Evolutionary conservation across 139 green algal genomes (phyloP).

Genomic region (Desmodesmus armatus): DNA sequence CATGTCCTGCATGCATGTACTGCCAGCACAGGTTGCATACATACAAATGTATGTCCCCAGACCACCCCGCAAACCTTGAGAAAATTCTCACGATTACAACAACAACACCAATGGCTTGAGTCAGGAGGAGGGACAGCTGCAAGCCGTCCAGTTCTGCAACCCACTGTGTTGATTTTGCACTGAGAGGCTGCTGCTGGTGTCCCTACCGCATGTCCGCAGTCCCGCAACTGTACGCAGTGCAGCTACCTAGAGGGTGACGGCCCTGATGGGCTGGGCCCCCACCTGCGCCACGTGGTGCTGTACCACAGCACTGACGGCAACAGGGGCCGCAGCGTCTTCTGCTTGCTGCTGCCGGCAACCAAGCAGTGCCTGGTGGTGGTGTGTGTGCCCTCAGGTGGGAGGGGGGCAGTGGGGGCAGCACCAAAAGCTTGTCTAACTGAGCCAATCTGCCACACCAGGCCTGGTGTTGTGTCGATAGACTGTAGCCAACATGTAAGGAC

Average conservation of each 20-base stretch:
- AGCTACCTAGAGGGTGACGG: constrained; percentile 73
- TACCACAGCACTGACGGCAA: constrained; percentile 67
- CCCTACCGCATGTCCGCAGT: constrained; percentile 54
- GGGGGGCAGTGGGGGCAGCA: too few species aligned
- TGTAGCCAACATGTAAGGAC: too few species aligned
- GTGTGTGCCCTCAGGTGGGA: constrained; percentile 50
- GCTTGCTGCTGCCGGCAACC: constrained; percentile 66
- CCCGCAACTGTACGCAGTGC: constrained; percentile 70
- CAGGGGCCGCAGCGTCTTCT: constrained; percentile 62
- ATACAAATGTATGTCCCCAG: too few species aligned
- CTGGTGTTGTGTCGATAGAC: too few species aligned
- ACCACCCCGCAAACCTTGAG: too few species aligned
- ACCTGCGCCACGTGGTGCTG: constrained; percentile 76
- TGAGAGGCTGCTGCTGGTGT: constrained; percentile 6
- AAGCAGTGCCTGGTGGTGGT: constrained; percentile 69
- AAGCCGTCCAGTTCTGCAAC: too few species aligned
- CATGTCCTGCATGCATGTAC: not conserved
- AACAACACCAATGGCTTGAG: too few species aligned
- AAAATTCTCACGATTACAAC: too few species aligned
- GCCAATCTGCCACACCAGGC: too few species aligned
- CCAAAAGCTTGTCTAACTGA: too few species aligned
- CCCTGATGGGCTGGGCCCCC: constrained; percentile 53
- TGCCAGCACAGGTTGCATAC: not conserved
- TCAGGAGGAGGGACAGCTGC: too few species aligned
- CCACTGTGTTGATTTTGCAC: too few species aligned